Evolutionary conservation across 306 rosid species (phyloP).

Genomic region (Hylodesmum podocarpum): DNA sequence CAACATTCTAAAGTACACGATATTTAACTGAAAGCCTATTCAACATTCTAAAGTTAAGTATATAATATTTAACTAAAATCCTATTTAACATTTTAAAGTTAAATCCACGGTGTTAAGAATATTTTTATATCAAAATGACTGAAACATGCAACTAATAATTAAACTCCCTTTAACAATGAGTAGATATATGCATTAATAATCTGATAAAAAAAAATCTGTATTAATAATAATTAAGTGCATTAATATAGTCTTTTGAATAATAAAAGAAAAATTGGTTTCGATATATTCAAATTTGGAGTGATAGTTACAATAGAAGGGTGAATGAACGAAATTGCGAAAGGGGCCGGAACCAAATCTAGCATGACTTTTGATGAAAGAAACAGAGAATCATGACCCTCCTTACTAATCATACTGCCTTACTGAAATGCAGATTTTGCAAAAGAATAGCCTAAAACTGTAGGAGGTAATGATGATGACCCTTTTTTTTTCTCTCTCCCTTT

Average conservation of each 20-base stretch:
- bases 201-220: too few species aligned
- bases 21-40: too few species aligned
- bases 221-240: not conserved
- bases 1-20: too few species aligned
- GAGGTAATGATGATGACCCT: conserved; percentile 13
- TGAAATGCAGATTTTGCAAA: conserved; percentile 20
- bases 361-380: conserved; percentile 34
- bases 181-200: too few species aligned
- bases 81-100: too few species aligned
- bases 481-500: not conserved
- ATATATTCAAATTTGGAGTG: not conserved
- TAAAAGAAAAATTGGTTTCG: not conserved
- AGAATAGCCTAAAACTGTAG: not conserved
- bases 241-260: not conserved
- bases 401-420: conserved; percentile 32
- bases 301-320: not conserved
- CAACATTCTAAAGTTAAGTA: too few species aligned
- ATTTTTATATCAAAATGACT: too few species aligned
- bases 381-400: conserved; percentile 18
- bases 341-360: conserved; percentile 27
- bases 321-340: conserved; percentile 4
- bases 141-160: too few species aligned
- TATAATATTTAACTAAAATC: too few species aligned
- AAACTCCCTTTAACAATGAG: too few species aligned
- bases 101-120: too few species aligned